A percentile compares a stretch with the other conserved stretches of the same genome.
These are phyloP conservation scores for Epichloe uncinata DNA, from an alignment of 2,329 filamentous ascomycete species.

Conservation along the genomic window DNA sequence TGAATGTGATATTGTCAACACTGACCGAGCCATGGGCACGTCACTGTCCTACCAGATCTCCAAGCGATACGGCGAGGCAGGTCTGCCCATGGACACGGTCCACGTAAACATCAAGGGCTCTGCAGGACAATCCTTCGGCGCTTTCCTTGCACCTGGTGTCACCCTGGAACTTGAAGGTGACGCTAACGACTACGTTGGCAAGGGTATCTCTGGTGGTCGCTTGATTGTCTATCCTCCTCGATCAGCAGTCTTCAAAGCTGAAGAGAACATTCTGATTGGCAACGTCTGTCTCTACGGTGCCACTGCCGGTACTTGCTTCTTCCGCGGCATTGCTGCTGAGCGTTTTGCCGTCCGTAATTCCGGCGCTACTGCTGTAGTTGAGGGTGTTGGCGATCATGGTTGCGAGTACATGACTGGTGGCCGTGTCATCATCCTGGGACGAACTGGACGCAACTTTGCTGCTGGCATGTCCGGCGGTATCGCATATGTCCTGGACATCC, in stretches of 20 bases:
- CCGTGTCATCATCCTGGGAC: conserved; percentile 73
- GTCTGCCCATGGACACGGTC: conserved; percentile 82
- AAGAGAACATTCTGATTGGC: conserved; percentile 88
- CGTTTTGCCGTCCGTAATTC: conserved; percentile 96
- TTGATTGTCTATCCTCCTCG: conserved; percentile 89
- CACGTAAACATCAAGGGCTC: conserved; percentile 95
- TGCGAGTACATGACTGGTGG: conserved; percentile 99
- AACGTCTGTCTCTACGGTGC: conserved; percentile 95
- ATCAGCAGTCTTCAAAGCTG: conserved; percentile 82
- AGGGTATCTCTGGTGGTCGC: conserved; percentile 85
- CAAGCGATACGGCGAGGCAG: conserved; percentile 78
- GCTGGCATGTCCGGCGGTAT: conserved; percentile 98
- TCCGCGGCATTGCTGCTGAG: conserved; percentile 92
- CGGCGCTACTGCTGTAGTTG: conserved; percentile 87
- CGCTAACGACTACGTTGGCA: conserved; percentile 92
- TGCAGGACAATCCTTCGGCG: conserved; percentile 91
- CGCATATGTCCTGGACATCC: conserved; percentile 82
- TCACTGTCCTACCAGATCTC: conserved; percentile 94
- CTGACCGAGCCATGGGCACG: conserved; percentile 83
- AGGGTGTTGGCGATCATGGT: conserved; percentile 90
- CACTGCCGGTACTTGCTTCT: conserved; percentile 83
- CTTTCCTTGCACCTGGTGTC: conserved; percentile 83
- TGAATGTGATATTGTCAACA: conserved; percentile 94
- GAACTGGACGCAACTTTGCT: conserved; percentile 90
- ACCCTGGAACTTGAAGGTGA: conserved; percentile 94